phyloP scores from a whole-genome alignment of 163 green algal genomes.

The Volvox carteri region DNA sequence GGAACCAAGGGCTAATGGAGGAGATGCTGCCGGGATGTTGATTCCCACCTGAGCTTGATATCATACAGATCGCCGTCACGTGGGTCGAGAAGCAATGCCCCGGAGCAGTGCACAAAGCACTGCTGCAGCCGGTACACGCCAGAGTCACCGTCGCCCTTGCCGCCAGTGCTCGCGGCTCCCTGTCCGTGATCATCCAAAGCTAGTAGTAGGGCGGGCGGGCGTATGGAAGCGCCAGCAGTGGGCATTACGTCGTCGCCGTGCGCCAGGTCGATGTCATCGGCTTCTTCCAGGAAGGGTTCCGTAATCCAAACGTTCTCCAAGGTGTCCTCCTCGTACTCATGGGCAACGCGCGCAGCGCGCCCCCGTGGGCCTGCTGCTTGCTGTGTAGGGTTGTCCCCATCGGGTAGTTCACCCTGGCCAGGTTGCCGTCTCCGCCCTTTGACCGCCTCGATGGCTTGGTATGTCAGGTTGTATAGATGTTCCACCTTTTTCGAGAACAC shows the following conservation, averaged over 20 bases:
- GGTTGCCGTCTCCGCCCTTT: constrained; percentile 55
- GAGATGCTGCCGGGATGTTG: too few species aligned
- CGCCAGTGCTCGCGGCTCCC: constrained; percentile 4
- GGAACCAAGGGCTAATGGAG: background rate
- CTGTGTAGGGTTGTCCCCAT: background rate
- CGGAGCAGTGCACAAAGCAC: constrained; percentile 84
- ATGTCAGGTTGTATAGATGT: constrained; percentile 88
- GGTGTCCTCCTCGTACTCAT: constrained; percentile 43
- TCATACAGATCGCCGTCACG: constrained; percentile 79
- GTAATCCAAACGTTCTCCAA: constrained; percentile 44
- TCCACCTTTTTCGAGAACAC: constrained; percentile 95
- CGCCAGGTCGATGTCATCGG: constrained; percentile 53
- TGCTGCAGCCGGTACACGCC: constrained; percentile 73
- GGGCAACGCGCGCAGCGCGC: background rate
- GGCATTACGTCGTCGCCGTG: constrained; percentile 6
- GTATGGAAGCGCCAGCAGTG: background rate
- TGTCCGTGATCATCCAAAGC: constrained; percentile 75
- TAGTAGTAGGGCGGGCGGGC: constrained; percentile 73
- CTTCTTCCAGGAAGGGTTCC: constrained; percentile 21
- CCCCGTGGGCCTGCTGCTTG: background rate
- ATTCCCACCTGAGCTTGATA: constrained; percentile 62
- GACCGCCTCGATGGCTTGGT: constrained; percentile 82
- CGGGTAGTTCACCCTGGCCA: constrained; percentile 46
- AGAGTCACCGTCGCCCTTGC: constrained; percentile 66
- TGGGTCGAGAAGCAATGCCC: constrained; percentile 87